These are phyloP conservation scores for Pyrenula massariospora DNA, from an alignment of 495 filamentous ascomycete species.

Conservation along the genomic window DNA sequence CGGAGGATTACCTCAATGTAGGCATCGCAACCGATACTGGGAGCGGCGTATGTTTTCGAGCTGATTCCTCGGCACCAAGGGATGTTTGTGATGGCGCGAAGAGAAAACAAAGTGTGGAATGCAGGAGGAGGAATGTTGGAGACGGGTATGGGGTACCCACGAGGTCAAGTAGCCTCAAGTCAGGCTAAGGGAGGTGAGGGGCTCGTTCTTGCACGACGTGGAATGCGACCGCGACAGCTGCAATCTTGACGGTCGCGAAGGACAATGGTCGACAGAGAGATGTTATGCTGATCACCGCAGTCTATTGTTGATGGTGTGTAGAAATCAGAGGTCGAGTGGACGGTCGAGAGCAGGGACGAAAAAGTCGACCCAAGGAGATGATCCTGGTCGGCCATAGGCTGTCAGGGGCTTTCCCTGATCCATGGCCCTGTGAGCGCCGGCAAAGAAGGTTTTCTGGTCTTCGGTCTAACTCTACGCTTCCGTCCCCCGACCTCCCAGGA, in stretches of 20 bases:
- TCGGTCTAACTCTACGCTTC: too few species aligned
- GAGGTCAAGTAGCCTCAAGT: background rate
- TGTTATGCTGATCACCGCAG: too few species aligned
- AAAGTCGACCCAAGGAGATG: background rate
- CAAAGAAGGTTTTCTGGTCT: too few species aligned
- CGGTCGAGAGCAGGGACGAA: background rate
- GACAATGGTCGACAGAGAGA: too few species aligned
- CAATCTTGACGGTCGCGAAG: background rate
- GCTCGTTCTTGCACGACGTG: too few species aligned
- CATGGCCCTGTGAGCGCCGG: background rate
- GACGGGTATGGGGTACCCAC: background rate
- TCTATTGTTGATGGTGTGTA: background rate
- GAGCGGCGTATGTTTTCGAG: background rate
- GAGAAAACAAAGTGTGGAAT: background rate
- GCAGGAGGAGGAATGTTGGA: background rate
- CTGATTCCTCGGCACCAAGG: background rate
- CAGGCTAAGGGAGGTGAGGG: background rate
- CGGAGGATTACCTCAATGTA: too few species aligned
- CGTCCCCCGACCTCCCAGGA: too few species aligned
- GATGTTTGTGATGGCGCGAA: background rate
- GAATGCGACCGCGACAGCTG: too few species aligned
- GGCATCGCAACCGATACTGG: background rate
- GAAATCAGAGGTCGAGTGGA: background rate
- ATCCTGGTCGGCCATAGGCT: background rate
- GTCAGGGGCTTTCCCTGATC: background rate